Base-by-base conservation (phyloP, 108 stramenopile genomes). In the Cyclotella cryptica region DNA sequence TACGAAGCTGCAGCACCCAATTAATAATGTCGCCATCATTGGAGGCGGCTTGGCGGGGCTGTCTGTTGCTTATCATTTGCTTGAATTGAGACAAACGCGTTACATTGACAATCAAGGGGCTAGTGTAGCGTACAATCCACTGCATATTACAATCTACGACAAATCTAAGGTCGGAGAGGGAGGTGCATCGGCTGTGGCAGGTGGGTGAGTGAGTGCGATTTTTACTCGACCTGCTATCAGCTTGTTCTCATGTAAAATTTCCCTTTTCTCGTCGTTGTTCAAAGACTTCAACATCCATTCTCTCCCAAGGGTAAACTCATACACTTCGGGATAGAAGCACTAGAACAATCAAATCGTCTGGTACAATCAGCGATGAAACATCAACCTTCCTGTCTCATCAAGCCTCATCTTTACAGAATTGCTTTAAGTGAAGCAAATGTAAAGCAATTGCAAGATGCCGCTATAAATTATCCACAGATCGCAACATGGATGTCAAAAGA, bases 21-120 rank as follows among this genome's bases (percentile, higher is more conserved):
- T 41, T 14, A 14, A 63, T 47, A 87, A 80, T 27, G 70, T 95
- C 29, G 91, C 85, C 3, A 86, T 95, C 55, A 73, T 95, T 54
- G 94, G 94, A 14, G 94, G 94, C 24, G 94, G 94, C 14, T 70
- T 95, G 51, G 94, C 92, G 3, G 94, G 94, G 12, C 66, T 95
- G 43, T 83, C 90, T 3, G 80, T 82, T 12, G 89, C 92, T 0
- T 91, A 79, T 72, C 89, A 93, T 69, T 74, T 95, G 39, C 63
- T 89, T 19, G 63, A 91, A 12, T 41, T 71, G 13, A 22, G 45
- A 35, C 22, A n/a, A 67, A 81, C 82, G 47, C n/a, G 22, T 15
- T 62, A 58, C 10, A 62, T 42, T 15, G 30, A n/a, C 10, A 15
- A 45, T 5, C 30, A 22, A 13, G 60, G 44, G 41, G 19, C 81